Evolutionary conservation across 768 basidiomycete species (phyloP).

Genomic region (Suillus decipiens): DNA sequence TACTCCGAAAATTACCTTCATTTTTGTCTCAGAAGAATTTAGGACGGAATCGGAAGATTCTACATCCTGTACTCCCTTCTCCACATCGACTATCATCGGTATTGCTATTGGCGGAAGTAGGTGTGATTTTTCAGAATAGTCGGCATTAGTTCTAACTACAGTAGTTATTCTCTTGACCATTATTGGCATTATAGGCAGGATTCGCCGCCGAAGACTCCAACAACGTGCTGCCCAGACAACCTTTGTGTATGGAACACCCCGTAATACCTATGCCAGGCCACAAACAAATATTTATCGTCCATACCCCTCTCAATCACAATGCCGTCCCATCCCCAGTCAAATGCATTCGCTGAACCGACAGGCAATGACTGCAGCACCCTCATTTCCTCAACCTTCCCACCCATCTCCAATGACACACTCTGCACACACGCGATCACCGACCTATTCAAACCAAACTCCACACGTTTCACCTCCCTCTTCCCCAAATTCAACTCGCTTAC

Average conservation of each 20-base stretch:
- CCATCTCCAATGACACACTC: conserved; percentile 9
- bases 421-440: not conserved
- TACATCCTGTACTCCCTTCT: not conserved
- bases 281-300: not conserved
- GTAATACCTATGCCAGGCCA: not conserved
- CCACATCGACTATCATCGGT: not conserved
- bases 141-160: not conserved
- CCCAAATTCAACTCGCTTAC: not conserved
- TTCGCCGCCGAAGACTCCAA: not conserved
- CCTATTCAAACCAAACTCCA: not conserved
- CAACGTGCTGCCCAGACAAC: not conserved
- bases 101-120: not conserved
- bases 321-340: not conserved
- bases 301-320: not conserved
- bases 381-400: conserved; percentile 1
- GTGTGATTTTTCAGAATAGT: not conserved
- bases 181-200: not conserved
- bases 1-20: not conserved
- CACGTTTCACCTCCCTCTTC: not conserved
- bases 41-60: not conserved
- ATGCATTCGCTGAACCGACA: not conserved
- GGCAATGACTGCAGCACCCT: not conserved
- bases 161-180: not conserved
- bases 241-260: not conserved
- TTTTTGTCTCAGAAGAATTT: not conserved